phyloP scores from a whole-genome alignment of 176 grass and related monocot species.

The Leersia perrieri region DNA sequence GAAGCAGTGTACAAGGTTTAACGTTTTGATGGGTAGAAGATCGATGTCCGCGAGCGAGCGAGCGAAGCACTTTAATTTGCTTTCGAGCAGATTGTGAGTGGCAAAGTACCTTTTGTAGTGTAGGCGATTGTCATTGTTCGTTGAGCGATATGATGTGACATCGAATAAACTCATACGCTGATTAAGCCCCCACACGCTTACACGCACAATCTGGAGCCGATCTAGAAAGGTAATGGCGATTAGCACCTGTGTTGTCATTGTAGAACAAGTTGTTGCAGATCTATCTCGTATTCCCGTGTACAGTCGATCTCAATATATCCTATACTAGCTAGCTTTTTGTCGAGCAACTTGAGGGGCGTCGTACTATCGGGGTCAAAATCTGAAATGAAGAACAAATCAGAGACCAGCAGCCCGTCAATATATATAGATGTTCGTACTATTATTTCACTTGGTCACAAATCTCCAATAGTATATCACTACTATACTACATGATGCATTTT shows the following conservation, averaged over 20 bases:
- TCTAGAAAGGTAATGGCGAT: neutral
- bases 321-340: neutral
- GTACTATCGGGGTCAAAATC: neutral
- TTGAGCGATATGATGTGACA: neutral
- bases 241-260: neutral
- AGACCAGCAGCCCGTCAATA: neutral
- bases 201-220: neutral
- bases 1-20: neutral
- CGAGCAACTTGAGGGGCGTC: neutral
- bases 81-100: slow-evolving; percentile 3
- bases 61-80: neutral
- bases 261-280: neutral
- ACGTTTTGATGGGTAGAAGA: neutral
- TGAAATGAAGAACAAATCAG: neutral
- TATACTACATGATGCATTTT: too few relatives aligned
- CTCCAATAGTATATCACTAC: too few relatives aligned
- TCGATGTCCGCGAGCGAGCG: neutral
- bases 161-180: neutral
- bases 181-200: neutral
- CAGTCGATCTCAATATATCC: neutral
- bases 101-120: neutral
- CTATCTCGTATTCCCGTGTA: neutral
- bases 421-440: too few relatives aligned
- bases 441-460: too few relatives aligned
- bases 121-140: neutral